A percentile compares a stretch with the other conserved stretches of the same genome.
These are phyloP conservation scores for Raddia guianensis DNA, from an alignment of 176 grass and related monocot species.

Conservation along the genomic window DNA sequence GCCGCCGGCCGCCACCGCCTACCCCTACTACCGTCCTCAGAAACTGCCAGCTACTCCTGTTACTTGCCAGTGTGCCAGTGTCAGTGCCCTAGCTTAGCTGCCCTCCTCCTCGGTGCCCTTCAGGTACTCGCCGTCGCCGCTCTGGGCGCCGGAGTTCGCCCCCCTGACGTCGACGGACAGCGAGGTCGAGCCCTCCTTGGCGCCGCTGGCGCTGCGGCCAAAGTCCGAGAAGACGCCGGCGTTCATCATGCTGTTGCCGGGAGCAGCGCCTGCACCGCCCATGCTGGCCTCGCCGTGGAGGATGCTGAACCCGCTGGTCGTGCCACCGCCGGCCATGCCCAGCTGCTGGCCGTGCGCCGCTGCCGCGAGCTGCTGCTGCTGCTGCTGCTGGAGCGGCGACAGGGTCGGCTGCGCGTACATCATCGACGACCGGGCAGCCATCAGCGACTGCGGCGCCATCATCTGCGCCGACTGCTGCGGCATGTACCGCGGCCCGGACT, in stretches of 20 bases:
- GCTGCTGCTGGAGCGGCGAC: slow-evolving; percentile 74
- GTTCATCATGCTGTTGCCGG: slow-evolving; percentile 59
- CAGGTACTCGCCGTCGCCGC: slow-evolving; percentile 73
- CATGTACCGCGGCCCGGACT: slow-evolving; percentile 81
- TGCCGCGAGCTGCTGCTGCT: slow-evolving; percentile 59
- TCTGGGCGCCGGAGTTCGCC: slow-evolving; percentile 59
- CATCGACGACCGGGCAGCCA: slow-evolving; percentile 85
- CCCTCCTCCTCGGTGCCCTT: slow-evolving; percentile 90
- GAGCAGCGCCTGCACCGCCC: slow-evolving; percentile 50
- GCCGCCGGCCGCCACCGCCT: neutral
- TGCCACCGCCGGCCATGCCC: slow-evolving; percentile 56
- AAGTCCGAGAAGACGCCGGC: slow-evolving; percentile 74
- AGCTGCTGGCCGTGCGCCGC: slow-evolving; percentile 61
- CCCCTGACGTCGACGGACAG: slow-evolving; percentile 55
- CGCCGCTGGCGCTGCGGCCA: slow-evolving; percentile 49
- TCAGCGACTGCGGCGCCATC: slow-evolving; percentile 71
- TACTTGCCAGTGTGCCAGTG: neutral
- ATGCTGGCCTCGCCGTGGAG: slow-evolving; percentile 87
- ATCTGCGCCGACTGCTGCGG: slow-evolving; percentile 71
- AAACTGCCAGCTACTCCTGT: slow-evolving; percentile 36
- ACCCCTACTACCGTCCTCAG: slow-evolving; percentile 29
- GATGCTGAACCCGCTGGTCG: slow-evolving; percentile 78
- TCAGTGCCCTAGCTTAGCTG: slow-evolving; percentile 47
- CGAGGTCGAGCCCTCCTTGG: slow-evolving; percentile 61
- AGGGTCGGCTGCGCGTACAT: slow-evolving; percentile 71